A percentile compares a stretch with the other conserved stretches of the same genome.
These are phyloP conservation scores for Metschnikowia lachancei DNA, from an alignment of 805 yeast species.

Conservation along the genomic window DNA sequence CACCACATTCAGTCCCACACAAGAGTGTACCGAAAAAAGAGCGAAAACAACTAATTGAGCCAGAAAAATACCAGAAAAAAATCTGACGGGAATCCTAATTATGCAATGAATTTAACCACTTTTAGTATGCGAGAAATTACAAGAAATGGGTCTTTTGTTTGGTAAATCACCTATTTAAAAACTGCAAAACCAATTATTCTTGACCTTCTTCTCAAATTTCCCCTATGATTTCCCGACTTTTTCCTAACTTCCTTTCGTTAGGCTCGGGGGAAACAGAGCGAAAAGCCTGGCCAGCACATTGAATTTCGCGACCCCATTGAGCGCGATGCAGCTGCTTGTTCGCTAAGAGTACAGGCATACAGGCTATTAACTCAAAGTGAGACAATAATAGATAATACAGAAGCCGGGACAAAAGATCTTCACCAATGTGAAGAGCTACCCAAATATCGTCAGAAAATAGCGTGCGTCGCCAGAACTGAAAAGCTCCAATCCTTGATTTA, in stretches of 20 bases:
- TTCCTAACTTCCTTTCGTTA: neutral
- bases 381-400: neutral
- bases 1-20: constrained; percentile 10
- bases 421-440: too few relatives aligned
- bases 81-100: neutral
- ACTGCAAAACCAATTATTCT: too few relatives aligned
- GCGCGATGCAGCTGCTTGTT: neutral
- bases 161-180: too few relatives aligned
- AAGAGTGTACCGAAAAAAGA: constrained; percentile 2
- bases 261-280: neutral
- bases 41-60: neutral
- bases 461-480: too few relatives aligned
- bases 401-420: too few relatives aligned
- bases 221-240: neutral
- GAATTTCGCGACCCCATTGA: neutral
- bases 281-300: neutral
- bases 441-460: too few relatives aligned
- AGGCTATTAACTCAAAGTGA: neutral
- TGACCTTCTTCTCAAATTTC: too few relatives aligned
- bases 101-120: neutral
- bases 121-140: neutral
- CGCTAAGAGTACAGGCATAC: neutral
- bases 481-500: neutral
- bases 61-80: neutral
- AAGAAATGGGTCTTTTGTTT: too few relatives aligned